A percentile compares a stretch with the other conserved stretches of the same genome.
phyloP scores from a whole-genome alignment of 73 alveolate genomes.

The Paramecium octaurelia region DNA sequence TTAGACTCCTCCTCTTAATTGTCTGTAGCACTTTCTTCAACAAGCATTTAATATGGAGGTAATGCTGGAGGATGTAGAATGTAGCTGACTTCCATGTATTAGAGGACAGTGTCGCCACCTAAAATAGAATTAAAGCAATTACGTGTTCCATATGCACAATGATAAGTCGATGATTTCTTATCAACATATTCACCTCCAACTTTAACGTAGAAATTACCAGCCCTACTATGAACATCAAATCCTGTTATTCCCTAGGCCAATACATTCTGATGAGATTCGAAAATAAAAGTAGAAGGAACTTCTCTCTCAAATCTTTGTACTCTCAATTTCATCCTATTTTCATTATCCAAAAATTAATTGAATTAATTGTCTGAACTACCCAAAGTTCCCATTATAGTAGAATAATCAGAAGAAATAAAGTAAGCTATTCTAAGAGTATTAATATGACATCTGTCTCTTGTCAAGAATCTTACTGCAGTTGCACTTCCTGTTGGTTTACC shows the following conservation, averaged over 20 bases:
- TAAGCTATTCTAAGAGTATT: slow-evolving; percentile 36
- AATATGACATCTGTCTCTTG: slow-evolving; percentile 42
- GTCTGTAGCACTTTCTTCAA: neutral
- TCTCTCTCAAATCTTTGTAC: slow-evolving; percentile 46
- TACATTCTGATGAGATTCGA: slow-evolving; percentile 8
- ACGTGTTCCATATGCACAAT: slow-evolving; percentile 49
- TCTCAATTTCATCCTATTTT: neutral
- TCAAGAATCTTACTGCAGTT: slow-evolving; percentile 9
- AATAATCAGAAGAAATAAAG: slow-evolving; percentile 1
- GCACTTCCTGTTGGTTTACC: slow-evolving; percentile 46
- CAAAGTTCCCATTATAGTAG: slow-evolving; percentile 14
- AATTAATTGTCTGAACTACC: slow-evolving; percentile 19
- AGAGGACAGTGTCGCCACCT: slow-evolving; percentile 27
- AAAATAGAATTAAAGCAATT: neutral
- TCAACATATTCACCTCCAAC: slow-evolving; percentile 52
- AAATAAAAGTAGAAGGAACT: neutral
- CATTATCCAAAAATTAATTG: slow-evolving; percentile 21
- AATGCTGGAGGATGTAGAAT: slow-evolving; percentile 29
- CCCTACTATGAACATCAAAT: slow-evolving; percentile 1
- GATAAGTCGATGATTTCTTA: neutral
- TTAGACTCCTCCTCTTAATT: neutral
- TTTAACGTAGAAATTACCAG: slow-evolving; percentile 3
- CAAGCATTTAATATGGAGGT: slow-evolving; percentile 27
- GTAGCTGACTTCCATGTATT: neutral
- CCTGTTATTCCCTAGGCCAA: slow-evolving; percentile 47